Conservation (phyloP, 257 asterid species). For the Leptodermis oblonga region DNA sequence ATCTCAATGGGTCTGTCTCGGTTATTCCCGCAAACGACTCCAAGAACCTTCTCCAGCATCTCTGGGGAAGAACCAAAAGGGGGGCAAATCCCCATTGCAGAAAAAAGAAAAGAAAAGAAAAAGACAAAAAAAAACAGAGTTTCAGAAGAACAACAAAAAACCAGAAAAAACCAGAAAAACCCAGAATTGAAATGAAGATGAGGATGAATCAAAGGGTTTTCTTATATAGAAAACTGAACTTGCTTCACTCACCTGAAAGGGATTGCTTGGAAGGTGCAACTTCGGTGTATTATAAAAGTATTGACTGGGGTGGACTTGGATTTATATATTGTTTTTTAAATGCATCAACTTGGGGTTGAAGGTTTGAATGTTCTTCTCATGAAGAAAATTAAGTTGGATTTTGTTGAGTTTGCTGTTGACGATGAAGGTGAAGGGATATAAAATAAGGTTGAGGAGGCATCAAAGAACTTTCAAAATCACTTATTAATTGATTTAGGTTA, state of each 20-base stretch:
- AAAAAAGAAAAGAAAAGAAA: neutral
- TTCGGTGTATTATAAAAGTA: neutral
- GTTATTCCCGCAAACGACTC: conserved; percentile 38
- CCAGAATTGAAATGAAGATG: neutral
- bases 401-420: no score
- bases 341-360: neutral
- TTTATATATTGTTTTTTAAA: neutral
- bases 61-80: conserved; percentile 15
- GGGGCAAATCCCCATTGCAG: conserved; percentile 9
- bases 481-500: no score
- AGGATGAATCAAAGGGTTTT: no score
- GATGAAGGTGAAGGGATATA: no score
- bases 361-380: no score
- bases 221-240: no score
- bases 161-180: neutral
- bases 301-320: neutral
- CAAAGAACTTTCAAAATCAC: neutral
- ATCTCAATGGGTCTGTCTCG: conserved; percentile 21
- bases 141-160: neutral
- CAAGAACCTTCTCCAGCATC: conserved; percentile 42
- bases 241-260: neutral
- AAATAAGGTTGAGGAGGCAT: no score
- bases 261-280: neutral
- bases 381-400: no score
- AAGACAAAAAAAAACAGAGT: neutral